Evolutionary conservation across 257 asterid species (phyloP).

Genomic region (Solanum acaule): DNA sequence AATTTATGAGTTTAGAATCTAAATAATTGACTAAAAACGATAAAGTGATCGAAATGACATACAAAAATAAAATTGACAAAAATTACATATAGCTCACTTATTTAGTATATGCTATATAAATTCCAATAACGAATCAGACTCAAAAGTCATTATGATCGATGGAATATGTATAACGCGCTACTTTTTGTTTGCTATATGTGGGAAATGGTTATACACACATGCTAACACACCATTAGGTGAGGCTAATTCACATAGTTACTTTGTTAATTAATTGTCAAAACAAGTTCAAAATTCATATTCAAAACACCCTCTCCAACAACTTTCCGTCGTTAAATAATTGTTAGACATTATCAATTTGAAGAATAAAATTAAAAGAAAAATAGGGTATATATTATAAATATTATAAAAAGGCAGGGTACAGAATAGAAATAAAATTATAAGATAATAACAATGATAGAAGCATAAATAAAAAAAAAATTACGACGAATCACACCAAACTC

Average conservation of each 20-base stretch:
- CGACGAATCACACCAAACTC: background rate
- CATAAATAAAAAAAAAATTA: background rate
- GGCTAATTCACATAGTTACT: no score
- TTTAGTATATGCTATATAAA: background rate
- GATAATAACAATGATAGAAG: background rate
- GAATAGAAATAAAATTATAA: background rate
- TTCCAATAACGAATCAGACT: background rate
- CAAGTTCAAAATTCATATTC: background rate
- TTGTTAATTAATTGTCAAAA: no score
- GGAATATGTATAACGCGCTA: background rate
- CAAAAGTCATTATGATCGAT: background rate
- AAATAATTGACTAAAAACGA: no score
- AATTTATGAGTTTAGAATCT: no score
- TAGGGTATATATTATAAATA: background rate
- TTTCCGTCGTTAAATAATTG: no score
- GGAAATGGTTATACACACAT: background rate
- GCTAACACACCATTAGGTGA: background rate
- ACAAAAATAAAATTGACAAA: background rate
- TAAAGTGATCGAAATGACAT: background rate
- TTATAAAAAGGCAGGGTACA: background rate
- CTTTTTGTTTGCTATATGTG: no score
- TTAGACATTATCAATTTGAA: no score
- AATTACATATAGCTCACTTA: background rate
- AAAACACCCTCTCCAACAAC: background rate
- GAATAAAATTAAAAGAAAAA: no score